Conservation (phyloP, 768 basidiomycete species). For the Collybiopsis confluens region DNA sequence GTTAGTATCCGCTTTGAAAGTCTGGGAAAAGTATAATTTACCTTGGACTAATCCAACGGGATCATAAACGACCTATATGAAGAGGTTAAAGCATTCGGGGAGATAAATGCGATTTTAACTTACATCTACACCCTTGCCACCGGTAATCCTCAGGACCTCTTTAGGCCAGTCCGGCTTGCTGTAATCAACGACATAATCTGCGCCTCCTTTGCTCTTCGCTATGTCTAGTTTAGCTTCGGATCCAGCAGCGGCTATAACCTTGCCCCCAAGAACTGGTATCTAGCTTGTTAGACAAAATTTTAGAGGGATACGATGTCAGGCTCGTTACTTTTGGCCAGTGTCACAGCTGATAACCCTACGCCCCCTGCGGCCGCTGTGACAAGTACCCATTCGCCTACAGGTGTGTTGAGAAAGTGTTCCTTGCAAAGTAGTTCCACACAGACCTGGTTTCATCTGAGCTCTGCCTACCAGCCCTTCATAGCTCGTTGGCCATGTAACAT, state of each 20-base stretch:
- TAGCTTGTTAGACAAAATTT: background rate
- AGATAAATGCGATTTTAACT: background rate
- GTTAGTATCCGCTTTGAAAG: background rate
- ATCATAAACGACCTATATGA: slow-evolving; percentile 61
- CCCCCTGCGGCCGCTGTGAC: slow-evolving; percentile 96
- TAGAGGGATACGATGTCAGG: background rate
- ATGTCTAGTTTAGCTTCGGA: slow-evolving; percentile 77
- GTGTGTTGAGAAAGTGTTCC: slow-evolving; percentile 3
- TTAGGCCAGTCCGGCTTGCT: slow-evolving; percentile 81
- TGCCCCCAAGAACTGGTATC: slow-evolving; percentile 73
- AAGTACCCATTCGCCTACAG: slow-evolving; percentile 81
- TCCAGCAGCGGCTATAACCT: slow-evolving; percentile 91
- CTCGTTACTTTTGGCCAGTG: slow-evolving; percentile 79
- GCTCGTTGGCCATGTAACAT: slow-evolving; percentile 88
- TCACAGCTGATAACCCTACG: slow-evolving; percentile 80
- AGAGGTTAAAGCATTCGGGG: background rate
- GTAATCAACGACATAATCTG: slow-evolving; percentile 83
- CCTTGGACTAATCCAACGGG: slow-evolving; percentile 79
- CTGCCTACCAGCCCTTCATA: slow-evolving; percentile 89
- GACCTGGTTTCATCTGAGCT: slow-evolving; percentile 74
- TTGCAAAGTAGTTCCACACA: slow-evolving; percentile 9
- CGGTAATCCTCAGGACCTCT: slow-evolving; percentile 78
- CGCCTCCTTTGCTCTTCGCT: slow-evolving; percentile 70
- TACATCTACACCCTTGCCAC: slow-evolving; percentile 74
- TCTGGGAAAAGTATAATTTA: slow-evolving; percentile 20